Percentiles rank a stretch among this genome's conserved stretches.
phyloP scores from a whole-genome alignment of 208 protist species.

The Trypanosomatidae sp. region DNA sequence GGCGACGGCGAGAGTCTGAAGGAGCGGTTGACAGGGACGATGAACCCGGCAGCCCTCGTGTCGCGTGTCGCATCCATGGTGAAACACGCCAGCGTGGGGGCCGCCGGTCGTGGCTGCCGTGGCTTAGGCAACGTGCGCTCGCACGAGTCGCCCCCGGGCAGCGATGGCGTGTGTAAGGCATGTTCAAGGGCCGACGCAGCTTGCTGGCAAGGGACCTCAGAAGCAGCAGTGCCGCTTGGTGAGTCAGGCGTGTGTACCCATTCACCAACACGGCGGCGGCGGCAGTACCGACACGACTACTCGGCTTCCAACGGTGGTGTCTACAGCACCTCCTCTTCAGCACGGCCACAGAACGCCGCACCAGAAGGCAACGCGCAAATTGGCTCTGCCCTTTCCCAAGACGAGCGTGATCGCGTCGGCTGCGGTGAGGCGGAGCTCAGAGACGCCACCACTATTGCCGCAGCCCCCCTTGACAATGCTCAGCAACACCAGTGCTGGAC shows the following conservation, averaged over 20 bases:
- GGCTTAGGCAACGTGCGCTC: neutral
- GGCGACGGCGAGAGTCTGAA: slow-evolving; percentile 4
- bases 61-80: slow-evolving; percentile 29
- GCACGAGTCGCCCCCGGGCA: neutral
- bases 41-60: slow-evolving; percentile 20
- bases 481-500: neutral
- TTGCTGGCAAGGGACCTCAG: neutral
- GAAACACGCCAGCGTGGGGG: slow-evolving; percentile 8
- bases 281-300: slow-evolving; percentile 8
- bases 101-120: neutral
- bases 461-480: neutral
- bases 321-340: neutral
- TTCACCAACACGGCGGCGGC: neutral
- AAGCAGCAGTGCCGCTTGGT: neutral
- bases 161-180: neutral
- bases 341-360: neutral
- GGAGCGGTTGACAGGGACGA: neutral
- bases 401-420: neutral
- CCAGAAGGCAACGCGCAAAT: neutral
- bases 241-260: neutral
- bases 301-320: neutral
- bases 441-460: neutral
- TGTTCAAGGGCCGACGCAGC: neutral
- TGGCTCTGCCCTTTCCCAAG: neutral
- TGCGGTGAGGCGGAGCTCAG: neutral